Conservation (phyloP, 2,329 filamentous ascomycete genomes). For the Sporothrix pseudoabietina region DNA sequence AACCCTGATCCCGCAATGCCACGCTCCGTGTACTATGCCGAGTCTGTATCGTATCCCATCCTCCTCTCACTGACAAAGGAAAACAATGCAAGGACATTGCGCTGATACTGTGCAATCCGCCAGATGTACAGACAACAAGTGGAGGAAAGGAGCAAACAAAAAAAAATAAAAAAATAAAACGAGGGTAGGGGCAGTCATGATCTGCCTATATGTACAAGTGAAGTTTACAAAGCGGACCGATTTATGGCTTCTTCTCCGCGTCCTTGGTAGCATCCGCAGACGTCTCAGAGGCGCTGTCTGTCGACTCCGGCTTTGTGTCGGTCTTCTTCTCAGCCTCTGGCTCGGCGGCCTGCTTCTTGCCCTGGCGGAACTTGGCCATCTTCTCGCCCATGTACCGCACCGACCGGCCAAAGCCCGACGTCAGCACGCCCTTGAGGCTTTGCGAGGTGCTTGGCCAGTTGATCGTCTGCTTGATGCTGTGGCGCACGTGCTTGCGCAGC, state of each 20-base stretch:
- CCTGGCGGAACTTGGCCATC: constrained; percentile 62
- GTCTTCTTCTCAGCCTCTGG: background rate
- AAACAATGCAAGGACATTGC: background rate
- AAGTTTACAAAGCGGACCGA: background rate
- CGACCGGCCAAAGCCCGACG: constrained; percentile 70
- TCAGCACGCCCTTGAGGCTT: constrained; percentile 80
- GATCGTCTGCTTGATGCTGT: constrained; percentile 83
- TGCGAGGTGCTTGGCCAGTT: constrained; percentile 90
- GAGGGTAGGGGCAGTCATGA: background rate
- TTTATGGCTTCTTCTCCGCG: constrained; percentile 6
- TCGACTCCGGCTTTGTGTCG: background rate
- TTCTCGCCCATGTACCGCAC: constrained; percentile 83
- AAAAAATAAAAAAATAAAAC: background rate
- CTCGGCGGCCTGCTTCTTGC: constrained; percentile 31
- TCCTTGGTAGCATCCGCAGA: background rate
- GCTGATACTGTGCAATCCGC: background rate
- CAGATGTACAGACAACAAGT: background rate
- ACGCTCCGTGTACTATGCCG: constrained; percentile 11
- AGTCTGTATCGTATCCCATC: background rate
- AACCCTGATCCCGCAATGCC: background rate
- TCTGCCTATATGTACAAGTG: background rate
- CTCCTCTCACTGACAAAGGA: constrained; percentile 5
- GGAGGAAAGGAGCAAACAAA: background rate
- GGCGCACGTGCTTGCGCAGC: constrained; percentile 69
- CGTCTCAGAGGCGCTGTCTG: background rate